Base-by-base conservation (phyloP, 306 rosid species). In the Lupinus albus region DNA sequence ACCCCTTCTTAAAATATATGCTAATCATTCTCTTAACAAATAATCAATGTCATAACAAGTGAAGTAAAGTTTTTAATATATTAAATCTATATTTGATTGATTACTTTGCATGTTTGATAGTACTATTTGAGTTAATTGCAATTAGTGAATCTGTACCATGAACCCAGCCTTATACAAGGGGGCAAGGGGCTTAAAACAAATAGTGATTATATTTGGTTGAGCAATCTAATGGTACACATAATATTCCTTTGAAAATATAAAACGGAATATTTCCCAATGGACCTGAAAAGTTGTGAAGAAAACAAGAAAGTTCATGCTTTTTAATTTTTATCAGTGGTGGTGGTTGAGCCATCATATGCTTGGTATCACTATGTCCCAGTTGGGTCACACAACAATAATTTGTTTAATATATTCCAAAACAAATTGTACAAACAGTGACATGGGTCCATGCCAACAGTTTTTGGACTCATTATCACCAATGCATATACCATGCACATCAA, bases 311-410 rank as follows among this genome's bases (percentile, higher is more conserved):
- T 68, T 68, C 52, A 32, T 42, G 55, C 52, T 72, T 65, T 33
- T 67, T 64, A 38, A 45, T 72, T 70, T 33, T 67, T 64, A 38
- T 57, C 49, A 51, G 61, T 54, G 21, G 55, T n/a, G 61, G 67
- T 49, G 49, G 17, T 57, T 45, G 67, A 72, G 73, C 49, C 3
- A 25, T 59, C 50, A 41, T 6, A 38, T 11, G 61, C 8, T 21
- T 41, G 56, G 44, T 57, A 38, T 68, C 49, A 12, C 11, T 20
- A n/a, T 61, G 70, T 44, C 33, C 44, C 11, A 8, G 10, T 18
- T 46, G 41, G 46, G 59, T 46, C 68, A 32, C 28, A 42, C 47
- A 42, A 32, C 32, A 20, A 20, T 25, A 25, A 4, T 11, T 82
- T 42, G 61, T 42, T 7, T 28, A 50, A 46, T 69, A 15, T 7